Evolutionary conservation across 768 basidiomycete genomes (phyloP).

Genomic region (Nidularia pulvinata): DNA sequence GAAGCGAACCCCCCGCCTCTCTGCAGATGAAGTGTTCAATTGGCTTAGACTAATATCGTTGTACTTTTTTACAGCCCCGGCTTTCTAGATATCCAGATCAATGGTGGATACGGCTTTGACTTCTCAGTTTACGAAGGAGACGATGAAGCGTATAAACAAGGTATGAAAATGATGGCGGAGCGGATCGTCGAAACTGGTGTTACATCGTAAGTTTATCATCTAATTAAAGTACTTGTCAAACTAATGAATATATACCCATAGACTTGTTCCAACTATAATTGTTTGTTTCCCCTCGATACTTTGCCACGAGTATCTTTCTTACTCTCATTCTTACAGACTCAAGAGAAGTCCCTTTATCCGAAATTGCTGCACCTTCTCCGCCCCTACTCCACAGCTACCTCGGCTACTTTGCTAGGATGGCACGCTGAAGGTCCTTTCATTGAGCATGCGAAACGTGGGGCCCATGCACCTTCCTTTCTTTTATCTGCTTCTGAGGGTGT

Average conservation of each 20-base stretch:
- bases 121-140: conserved; percentile 81
- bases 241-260: conserved; percentile 9
- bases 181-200: conserved; percentile 87
- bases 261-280: conserved; percentile 69
- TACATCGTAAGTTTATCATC: conserved; percentile 61
- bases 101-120: conserved; percentile 88
- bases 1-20: too few species aligned
- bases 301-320: neutral
- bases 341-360: conserved; percentile 74
- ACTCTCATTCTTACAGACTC: conserved; percentile 50
- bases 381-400: conserved; percentile 61
- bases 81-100: conserved; percentile 86
- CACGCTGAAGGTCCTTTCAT: conserved; percentile 93
- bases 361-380: conserved; percentile 66
- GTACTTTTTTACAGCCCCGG: conserved; percentile 58
- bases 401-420: conserved; percentile 84
- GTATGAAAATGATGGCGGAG: conserved; percentile 70
- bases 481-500: conserved; percentile 62
- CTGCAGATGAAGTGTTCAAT: too few species aligned
- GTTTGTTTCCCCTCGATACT: conserved; percentile 33
- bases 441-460: conserved; percentile 79
- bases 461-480: conserved; percentile 72
- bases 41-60: too few species aligned
- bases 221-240: neutral
- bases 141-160: conserved; percentile 65